Percentiles rank a stretch among this genome's conserved stretches.
These are phyloP conservation scores for Coemansia sp. DNA, from an alignment of 192 early-diverging fungal genomes.

Conservation along the genomic window DNA sequence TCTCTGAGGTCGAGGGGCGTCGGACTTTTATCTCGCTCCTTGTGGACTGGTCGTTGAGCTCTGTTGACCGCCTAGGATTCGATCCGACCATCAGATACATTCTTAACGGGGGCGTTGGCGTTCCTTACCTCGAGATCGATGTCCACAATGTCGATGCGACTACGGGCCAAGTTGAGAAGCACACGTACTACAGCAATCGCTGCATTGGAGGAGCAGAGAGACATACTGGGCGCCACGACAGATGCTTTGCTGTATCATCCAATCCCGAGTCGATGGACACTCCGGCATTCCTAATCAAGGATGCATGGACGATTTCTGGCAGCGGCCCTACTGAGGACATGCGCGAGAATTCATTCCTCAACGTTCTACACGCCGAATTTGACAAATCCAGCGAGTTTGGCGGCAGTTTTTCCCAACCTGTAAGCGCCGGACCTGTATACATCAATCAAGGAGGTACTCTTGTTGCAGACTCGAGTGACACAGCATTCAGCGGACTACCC, in stretches of 20 bases:
- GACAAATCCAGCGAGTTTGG: no score
- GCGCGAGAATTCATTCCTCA: not conserved
- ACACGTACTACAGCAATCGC: not conserved
- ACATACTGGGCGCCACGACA: not conserved
- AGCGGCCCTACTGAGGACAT: no score
- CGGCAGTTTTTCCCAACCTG: no score
- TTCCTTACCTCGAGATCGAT: not conserved
- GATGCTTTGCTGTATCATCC: not conserved
- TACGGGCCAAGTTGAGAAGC: not conserved
- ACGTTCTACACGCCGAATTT: conserved; percentile 1
- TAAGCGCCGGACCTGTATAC: not conserved
- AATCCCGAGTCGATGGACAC: no score
- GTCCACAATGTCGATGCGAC: not conserved
- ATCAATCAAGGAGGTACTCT: not conserved
- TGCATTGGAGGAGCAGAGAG: not conserved
- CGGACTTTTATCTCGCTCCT: not conserved
- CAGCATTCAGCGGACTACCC: not conserved
- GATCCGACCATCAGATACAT: not conserved
- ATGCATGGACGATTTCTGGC: no score
- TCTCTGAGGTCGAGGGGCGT: not conserved
- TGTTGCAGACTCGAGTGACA: not conserved
- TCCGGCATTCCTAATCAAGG: no score
- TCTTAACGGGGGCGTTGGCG: not conserved
- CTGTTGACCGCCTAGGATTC: conserved; percentile 2
- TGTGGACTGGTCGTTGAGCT: conserved; percentile 12